Evolutionary conservation across 1,139 yeast species (phyloP), one percentile per base, ranked within the genome.

Genomic region (Meyerozyma carpophila): DNA sequence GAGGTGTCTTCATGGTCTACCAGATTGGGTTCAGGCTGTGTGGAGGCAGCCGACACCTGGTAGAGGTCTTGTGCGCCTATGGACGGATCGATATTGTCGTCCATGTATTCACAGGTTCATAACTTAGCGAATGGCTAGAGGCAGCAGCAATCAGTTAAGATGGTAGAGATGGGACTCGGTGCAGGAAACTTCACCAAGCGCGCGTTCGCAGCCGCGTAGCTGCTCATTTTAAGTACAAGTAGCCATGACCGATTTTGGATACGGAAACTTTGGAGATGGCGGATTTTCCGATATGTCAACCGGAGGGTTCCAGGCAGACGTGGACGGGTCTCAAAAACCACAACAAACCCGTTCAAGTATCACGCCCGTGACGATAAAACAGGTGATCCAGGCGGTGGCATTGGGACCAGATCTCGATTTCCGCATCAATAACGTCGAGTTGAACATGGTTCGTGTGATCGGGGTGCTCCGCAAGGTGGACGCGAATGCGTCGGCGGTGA

Each of bases 321-420:
- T 52, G 28, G 58, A 57, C 11, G 59, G 56, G 14, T 61, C 71
- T 9, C 72, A 66, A 28, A 66, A 58, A 47, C 63, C 60, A 53
- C 59, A 61, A 47, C 69, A 65, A 50, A 55, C 67, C 44, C 63
- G 81, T 49, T 62, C 70, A 44, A 61, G 81, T 11, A 62, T 88
- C 40, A 83, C 90, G 1, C 95, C 97, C 0, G 93, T 89, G 11
- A 88, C 96, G 1, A 81, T 90, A 55, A 85, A 85, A 57, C 95
- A 87, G 63, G 73, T 89, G 47, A 68, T 75, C 47, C 88, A 82
- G 42, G 81, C 94, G 5, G 68, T 74, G 20, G 88, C 82, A 51
- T 70, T 69, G 5, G 75, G 78, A 8, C 85, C 86, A 38, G 96
- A 88, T 57, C 89, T 87, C 10, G 89, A 85, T n/a, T 84, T 80